Percentiles rank a stretch among this genome's conserved stretches.
Evolutionary conservation across 768 basidiomycete species (phyloP).

Genomic region (Boletus sensibilis): DNA sequence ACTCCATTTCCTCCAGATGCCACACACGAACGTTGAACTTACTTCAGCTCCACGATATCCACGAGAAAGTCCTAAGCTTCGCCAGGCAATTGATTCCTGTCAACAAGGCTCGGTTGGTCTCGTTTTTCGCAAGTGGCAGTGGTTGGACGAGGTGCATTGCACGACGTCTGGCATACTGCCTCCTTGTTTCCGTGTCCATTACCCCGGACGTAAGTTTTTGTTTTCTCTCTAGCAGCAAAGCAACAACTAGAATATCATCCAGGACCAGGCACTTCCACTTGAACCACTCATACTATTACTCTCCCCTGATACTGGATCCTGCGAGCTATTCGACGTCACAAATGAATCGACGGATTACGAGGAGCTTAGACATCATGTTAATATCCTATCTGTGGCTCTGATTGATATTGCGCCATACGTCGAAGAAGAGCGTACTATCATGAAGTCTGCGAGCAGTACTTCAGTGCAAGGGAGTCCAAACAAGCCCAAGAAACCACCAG

Average conservation of each 20-base stretch:
- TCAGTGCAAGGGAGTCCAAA: conserved; percentile 25
- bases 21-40: not conserved
- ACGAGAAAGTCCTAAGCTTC: conserved; percentile 44
- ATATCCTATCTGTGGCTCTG: conserved; percentile 58
- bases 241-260: not conserved
- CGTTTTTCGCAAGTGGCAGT: conserved; percentile 51
- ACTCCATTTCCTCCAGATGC: not conserved
- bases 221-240: not conserved
- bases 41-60: conserved; percentile 47
- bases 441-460: conserved; percentile 7
- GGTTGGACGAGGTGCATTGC: conserved; percentile 54
- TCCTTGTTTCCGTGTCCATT: conserved; percentile 8
- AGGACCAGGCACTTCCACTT: conserved; percentile 53
- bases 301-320: conserved; percentile 39
- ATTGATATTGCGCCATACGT: conserved; percentile 59
- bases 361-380: conserved; percentile 52
- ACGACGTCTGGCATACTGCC: conserved; percentile 51
- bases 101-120: conserved; percentile 51
- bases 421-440: conserved; percentile 39
- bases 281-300: conserved; percentile 50
- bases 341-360: conserved; percentile 60
- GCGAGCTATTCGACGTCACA: conserved; percentile 51
- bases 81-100: conserved; percentile 40
- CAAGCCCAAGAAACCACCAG: conserved; percentile 31
- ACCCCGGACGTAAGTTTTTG: conserved; percentile 15